Conservation (phyloP, 371 early-diverging fungal genomes). For the Mycotypha africana region DNA sequence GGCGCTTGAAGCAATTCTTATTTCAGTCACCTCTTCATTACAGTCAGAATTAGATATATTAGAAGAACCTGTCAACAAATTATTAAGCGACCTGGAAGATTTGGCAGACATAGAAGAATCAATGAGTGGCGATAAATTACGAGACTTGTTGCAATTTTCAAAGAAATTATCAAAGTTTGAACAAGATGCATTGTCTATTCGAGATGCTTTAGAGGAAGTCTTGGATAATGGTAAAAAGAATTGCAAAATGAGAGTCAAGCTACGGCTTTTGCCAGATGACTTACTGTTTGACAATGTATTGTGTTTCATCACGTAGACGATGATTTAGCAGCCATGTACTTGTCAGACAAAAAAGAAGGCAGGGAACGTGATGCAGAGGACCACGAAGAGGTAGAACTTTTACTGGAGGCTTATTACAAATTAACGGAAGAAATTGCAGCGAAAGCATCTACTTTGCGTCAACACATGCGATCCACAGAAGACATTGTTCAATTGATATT, state of each 20-base stretch:
- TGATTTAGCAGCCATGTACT: slow-evolving; percentile 85
- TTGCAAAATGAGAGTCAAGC: not conserved
- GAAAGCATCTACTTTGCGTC: slow-evolving; percentile 56
- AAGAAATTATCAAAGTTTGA: slow-evolving; percentile 74
- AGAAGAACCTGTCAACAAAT: slow-evolving; percentile 43
- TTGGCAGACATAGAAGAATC: slow-evolving; percentile 69
- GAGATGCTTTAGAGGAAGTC: slow-evolving; percentile 73
- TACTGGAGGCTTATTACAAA: slow-evolving; percentile 85
- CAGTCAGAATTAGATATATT: slow-evolving; percentile 73
- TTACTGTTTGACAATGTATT: too few species aligned
- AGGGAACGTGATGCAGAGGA: slow-evolving; percentile 48
- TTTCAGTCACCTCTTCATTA: slow-evolving; percentile 63
- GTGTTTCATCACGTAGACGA: slow-evolving; percentile 54
- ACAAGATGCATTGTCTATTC: slow-evolving; percentile 66
- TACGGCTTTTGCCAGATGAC: too few species aligned
- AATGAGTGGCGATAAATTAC: slow-evolving; percentile 68
- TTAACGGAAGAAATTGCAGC: slow-evolving; percentile 82
- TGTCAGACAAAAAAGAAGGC: slow-evolving; percentile 71
- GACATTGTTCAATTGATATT: slow-evolving; percentile 82
- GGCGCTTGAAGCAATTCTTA: slow-evolving; percentile 80
- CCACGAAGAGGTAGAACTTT: slow-evolving; percentile 83
- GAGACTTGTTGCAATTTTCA: slow-evolving; percentile 69
- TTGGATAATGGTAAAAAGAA: slow-evolving; percentile 63
- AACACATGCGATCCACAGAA: slow-evolving; percentile 81
- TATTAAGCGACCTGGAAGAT: slow-evolving; percentile 60